Evolutionary conservation across 306 rosid species (phyloP).

Genomic region (Malus sieversii): DNA sequence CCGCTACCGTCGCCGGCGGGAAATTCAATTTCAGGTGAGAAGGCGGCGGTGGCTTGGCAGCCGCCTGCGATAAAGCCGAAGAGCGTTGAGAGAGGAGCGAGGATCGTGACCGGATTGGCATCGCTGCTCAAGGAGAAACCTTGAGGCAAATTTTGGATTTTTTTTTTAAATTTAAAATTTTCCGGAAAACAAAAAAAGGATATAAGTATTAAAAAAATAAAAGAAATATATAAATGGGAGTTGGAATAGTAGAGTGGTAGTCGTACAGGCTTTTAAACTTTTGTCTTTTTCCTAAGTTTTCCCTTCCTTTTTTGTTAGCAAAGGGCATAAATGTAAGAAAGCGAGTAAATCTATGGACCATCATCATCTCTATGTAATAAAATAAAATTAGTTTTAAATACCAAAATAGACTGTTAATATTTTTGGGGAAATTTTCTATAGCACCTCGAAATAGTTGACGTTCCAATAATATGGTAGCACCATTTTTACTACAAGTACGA

Average conservation of each 20-base stretch:
- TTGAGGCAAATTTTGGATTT: conserved; percentile 36
- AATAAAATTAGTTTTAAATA: neutral
- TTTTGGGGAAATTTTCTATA: neutral
- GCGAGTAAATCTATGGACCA: conserved; percentile 3
- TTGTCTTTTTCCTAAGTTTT: neutral
- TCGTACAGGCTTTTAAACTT: conserved; percentile 8
- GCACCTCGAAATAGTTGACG: too few species aligned
- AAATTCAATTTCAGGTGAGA: conserved; percentile 1
- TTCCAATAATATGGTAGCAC: too few species aligned
- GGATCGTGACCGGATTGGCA: conserved; percentile 87
- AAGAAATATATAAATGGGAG: conserved; percentile 12
- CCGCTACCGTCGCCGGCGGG: neutral
- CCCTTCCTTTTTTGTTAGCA: neutral
- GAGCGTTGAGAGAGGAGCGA: conserved; percentile 66
- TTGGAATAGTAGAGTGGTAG: conserved; percentile 18
- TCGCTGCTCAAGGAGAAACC: conserved; percentile 73
- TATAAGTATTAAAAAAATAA: conserved; percentile 7
- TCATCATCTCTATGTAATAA: conserved; percentile 3
- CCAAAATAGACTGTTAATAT: neutral
- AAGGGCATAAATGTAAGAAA: conserved; percentile 2
- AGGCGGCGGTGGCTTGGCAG: conserved; percentile 44
- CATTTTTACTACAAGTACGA: too few species aligned
- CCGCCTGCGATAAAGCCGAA: conserved; percentile 83
- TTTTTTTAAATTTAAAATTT: neutral
- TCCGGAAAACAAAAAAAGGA: conserved; percentile 4